Base-by-base conservation (phyloP, 176 grass and related monocot species). In the Hordeum marinum region DNA sequence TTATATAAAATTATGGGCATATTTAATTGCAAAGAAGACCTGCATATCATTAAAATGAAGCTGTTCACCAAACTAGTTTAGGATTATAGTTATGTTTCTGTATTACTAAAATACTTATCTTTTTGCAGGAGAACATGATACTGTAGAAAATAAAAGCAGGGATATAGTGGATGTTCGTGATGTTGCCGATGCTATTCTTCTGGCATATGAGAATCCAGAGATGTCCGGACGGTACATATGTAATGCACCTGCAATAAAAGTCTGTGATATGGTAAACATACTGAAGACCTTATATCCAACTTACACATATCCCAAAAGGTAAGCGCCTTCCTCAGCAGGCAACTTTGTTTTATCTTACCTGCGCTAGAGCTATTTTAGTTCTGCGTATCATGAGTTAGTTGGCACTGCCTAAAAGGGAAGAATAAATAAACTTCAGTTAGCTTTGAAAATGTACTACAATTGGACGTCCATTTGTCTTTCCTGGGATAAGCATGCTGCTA, bases 121-220 rank as follows among this genome's bases (percentile, higher is more conserved):
- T 78, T 63, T 61, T 66, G 43, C 74, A 90, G 88, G 80, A 71
- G 80, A 90, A 14, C 43, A 8, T 17, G 80, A 90, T 10, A 86
- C 88, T 2, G 45, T 86, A 3, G 84, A 90, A 83, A 83, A 90
- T 59, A 83, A 21, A 59, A 35, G 83, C 26, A 42, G 72, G 45
- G 86, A 69, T 73, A 8, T 83, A 37, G 88, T 86, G 43, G 79
- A 90, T 83, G 74, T 83, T 73, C 84, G 88, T 29, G 88, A 90
- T 66, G 84, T 83, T 73, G 88, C 43, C 2, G 66, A 86, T 73
- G 88, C 88, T 90, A 84, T 90, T 78, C 57, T 83, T 78, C 63
- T 90, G 42, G 21, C 57, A 7, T 90, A 83, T 32, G 73, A 86
- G 86, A 90, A 90, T 37, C 3, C 43, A 86, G 88, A 78, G 34